Evolutionary conservation across 148 eudicot species (phyloP).

Genomic region (Euryodendron excelsum): DNA sequence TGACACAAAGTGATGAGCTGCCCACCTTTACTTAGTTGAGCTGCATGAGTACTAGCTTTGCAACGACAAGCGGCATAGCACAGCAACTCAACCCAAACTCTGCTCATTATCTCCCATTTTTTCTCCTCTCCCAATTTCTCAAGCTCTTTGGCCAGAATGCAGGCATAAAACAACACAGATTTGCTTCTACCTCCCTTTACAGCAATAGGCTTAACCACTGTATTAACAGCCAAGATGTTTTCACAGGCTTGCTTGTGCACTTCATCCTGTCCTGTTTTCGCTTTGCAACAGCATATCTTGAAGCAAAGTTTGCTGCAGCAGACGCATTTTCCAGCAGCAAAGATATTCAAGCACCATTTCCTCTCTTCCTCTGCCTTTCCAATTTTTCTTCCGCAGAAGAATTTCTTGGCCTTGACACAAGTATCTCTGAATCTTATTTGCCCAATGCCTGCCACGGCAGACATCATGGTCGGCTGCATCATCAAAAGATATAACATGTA

Average conservation of each 20-base stretch:
- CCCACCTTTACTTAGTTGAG: conserved; percentile 18
- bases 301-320: too few species aligned
- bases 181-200: conserved; percentile 15
- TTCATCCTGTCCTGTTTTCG: background rate
- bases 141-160: conserved; percentile 13
- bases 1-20: background rate
- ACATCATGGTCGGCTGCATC: conserved; percentile 33
- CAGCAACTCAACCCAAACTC: conserved; percentile 18
- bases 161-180: conserved; percentile 13
- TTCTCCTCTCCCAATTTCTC: background rate
- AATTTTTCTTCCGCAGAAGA: conserved; percentile 8
- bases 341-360: background rate
- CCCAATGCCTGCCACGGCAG: conserved; percentile 38
- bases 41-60: conserved; percentile 3
- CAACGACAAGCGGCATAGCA: conserved; percentile 1
- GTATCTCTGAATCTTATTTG: conserved; percentile 38
- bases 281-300: background rate
- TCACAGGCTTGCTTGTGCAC: background rate
- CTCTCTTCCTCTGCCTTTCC: background rate
- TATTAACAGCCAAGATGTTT: background rate
- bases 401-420: conserved; percentile 29
- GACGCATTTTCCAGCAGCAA: background rate
- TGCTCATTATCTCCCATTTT: conserved; percentile 17
- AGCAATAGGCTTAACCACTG: background rate
- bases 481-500: conserved; percentile 42